Evolutionary conservation across 1,284 basidiomycete genomes (phyloP), one percentile per base, ranked within the genome.

Genomic region (Puccinia sorghi): DNA sequence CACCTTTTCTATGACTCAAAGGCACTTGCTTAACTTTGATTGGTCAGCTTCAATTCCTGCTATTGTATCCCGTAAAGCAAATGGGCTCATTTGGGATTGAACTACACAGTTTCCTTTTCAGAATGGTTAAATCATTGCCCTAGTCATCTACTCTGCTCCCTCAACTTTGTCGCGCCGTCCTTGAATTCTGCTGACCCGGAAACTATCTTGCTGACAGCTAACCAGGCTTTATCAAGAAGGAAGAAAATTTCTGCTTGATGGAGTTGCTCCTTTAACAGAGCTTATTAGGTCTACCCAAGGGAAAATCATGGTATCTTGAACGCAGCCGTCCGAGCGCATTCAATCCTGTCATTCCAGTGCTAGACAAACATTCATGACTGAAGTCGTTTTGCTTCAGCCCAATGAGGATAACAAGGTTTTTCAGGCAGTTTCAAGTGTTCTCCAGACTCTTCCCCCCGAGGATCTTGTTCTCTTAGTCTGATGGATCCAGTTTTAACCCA

Each of bases 371-470:
- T 41, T 50, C 48, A 48, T 25, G 15, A 56, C 52, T 39, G 11
- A 46, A 43, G 5, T 39, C 52, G 6, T 61, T 67, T 37, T 41
- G 15, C 3, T 13, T n/a, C 56, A 81, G 80, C 69, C 81, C 46
- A 67, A 80, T 37, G 82, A 84, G 56, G 81, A 83, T n/a, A 80
- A 80, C 11, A 82, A 82, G 72, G 83, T 84, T 11, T 66, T 84
- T 7, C 82, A 83, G 41, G 80, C 81, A 22, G 83, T 83, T 0
- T 81, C 81, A 9, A 82, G 81, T 25, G 83, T 84, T 22, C 79
- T 84, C 15, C 83, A n/a, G n/a, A n/a, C n/a, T n/a, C n/a, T n/a
- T n/a, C n/a, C n/a, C n/a, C n/a, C n/a, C n/a, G n/a, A n/a, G n/a
- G n/a, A n/a, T n/a, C n/a, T n/a, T n/a, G n/a, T n/a, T n/a, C n/a